Conservation (phyloP, 805 yeast genomes). For the Lachancea kluyveri region DNA sequence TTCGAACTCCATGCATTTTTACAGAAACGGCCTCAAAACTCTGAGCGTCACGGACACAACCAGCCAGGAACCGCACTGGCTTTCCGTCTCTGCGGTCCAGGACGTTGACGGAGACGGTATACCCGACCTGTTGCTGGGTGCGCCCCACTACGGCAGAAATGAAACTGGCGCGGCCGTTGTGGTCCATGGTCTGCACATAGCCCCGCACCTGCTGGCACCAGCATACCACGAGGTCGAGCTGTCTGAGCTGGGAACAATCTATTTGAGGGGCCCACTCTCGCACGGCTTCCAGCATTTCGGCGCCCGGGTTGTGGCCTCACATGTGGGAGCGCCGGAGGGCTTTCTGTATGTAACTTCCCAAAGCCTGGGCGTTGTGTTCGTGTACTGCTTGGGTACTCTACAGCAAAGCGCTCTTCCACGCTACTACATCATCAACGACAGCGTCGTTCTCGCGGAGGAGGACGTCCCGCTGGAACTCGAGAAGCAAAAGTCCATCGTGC, state of each 20-base stretch:
- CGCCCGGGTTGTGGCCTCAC: constrained; percentile 11
- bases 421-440: constrained; percentile 10
- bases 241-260: constrained; percentile 6
- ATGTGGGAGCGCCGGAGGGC: constrained; percentile 1
- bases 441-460: constrained; percentile 8
- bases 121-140: constrained; percentile 39
- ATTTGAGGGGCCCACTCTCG: constrained; percentile 13
- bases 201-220: constrained; percentile 15
- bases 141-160: constrained; percentile 36
- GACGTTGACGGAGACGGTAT: constrained; percentile 35
- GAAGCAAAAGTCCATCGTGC: constrained; percentile 12
- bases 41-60: constrained; percentile 23
- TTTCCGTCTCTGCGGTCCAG: constrained; percentile 32
- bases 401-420: constrained; percentile 12
- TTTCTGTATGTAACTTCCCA: constrained; percentile 18
- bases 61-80: constrained; percentile 16
- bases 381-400: constrained; percentile 8
- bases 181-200: constrained; percentile 13
- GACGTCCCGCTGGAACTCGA: constrained; percentile 7
- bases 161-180: constrained; percentile 17
- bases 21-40: constrained; percentile 18
- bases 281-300: constrained; percentile 20
- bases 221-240: constrained; percentile 5
- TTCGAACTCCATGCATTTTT: constrained; percentile 36
- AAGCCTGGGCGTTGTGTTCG: constrained; percentile 17